These are phyloP conservation scores for Leccinum subgranulosum DNA, from an alignment of 768 basidiomycete genomes.

Conservation along the genomic window DNA sequence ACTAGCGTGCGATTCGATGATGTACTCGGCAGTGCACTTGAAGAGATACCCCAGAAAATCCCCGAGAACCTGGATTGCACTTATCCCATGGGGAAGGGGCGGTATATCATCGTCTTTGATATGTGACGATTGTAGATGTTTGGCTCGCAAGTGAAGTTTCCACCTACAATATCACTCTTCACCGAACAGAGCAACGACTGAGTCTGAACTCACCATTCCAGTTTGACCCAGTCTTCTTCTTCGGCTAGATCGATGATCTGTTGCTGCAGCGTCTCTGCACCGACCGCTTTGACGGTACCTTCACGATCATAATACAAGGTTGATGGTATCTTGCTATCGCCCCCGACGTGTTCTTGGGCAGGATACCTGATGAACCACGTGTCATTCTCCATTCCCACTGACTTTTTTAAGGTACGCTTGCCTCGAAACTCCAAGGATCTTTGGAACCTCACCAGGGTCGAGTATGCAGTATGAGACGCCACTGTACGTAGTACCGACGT, in stretches of 20 bases:
- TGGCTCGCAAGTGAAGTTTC: conserved; percentile 36
- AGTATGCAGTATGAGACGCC: conserved; percentile 38
- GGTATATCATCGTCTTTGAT: conserved; percentile 21
- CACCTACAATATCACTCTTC: conserved; percentile 19
- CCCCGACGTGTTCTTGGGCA: conserved; percentile 43
- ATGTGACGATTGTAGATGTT: conserved; percentile 20
- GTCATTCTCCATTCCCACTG: neutral
- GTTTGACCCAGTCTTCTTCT: conserved; percentile 35
- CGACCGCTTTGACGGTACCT: conserved; percentile 40
- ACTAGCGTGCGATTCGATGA: conserved; percentile 27
- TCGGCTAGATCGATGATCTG: conserved; percentile 37
- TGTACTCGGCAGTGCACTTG: conserved; percentile 19
- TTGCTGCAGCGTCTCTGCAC: conserved; percentile 40
- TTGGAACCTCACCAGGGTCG: conserved; percentile 33
- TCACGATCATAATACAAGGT: conserved; percentile 44
- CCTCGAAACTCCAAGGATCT: conserved; percentile 28
- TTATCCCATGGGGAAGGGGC: conserved; percentile 21
- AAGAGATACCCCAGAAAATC: conserved; percentile 31
- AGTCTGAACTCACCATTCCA: conserved; percentile 34
- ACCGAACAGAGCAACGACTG: neutral
- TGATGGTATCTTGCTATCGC: conserved; percentile 48
- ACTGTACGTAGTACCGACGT: conserved; percentile 18
- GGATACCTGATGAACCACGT: conserved; percentile 36
- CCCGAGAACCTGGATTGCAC: conserved; percentile 18
- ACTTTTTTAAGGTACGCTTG: neutral